These are phyloP conservation scores for Calocybe cyanea DNA, from an alignment of 768 basidiomycete genomes.

Conservation along the genomic window DNA sequence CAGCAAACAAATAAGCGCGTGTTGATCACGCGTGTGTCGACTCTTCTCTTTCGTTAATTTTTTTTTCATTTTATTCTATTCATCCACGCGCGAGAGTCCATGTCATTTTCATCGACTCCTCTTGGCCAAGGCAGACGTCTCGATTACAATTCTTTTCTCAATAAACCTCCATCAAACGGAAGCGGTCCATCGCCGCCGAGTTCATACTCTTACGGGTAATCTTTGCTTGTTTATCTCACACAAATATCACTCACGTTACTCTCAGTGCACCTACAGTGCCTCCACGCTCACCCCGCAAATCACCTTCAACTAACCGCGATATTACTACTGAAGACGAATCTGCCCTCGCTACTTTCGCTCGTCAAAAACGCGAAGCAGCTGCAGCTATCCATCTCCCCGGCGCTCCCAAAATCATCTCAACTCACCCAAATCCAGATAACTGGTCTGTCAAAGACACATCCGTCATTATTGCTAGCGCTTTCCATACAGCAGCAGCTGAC, in stretches of 20 bases:
- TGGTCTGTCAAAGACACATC: conserved; percentile 81
- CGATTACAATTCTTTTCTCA: conserved; percentile 76
- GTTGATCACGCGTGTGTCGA: conserved; percentile 6
- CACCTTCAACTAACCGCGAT: conserved; percentile 32
- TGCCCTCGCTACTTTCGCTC: conserved; percentile 40
- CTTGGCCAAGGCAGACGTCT: conserved; percentile 84
- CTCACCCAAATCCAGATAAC: conserved; percentile 58
- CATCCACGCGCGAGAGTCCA: conserved; percentile 31
- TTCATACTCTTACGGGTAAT: conserved; percentile 73
- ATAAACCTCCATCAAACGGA: conserved; percentile 43
- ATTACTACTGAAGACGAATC: conserved; percentile 29
- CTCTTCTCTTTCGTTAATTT: conserved; percentile 4
- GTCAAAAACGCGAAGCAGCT: conserved; percentile 38
- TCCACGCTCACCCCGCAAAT: conserved; percentile 59
- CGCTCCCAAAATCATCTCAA: conserved; percentile 40
- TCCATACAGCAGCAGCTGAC: conserved; percentile 61
- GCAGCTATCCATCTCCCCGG: conserved; percentile 26
- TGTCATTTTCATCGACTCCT: conserved; percentile 86
- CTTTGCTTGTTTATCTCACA: conserved; percentile 17
- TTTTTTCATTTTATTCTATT: background rate
- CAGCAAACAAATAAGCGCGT: conserved; percentile 17
- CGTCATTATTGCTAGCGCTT: conserved; percentile 82
- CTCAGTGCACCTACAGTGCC: conserved; percentile 51
- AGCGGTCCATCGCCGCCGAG: conserved; percentile 41
- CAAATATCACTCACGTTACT: conserved; percentile 14